phyloP scores from a whole-genome alignment of 352 stramenopile genomes.

The Pythium plurisporium region DNA sequence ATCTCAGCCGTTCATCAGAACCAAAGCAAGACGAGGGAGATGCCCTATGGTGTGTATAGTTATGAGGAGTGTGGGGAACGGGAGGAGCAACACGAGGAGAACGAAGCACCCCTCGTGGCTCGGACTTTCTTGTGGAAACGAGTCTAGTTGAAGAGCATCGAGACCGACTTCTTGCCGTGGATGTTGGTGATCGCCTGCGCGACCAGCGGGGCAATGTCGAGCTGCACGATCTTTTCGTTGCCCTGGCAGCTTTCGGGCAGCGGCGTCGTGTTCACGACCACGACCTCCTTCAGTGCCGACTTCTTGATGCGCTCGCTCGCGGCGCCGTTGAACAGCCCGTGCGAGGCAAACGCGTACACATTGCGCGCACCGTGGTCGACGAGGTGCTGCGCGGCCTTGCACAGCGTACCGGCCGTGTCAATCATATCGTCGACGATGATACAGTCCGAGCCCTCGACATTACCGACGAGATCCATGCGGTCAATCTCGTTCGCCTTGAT shows the following conservation, averaged over 20 bases:
- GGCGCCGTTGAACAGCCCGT: slow-evolving; percentile 96
- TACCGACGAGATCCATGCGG: slow-evolving; percentile 99
- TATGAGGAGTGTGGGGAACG: slow-evolving; percentile 9
- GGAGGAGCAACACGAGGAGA: background rate
- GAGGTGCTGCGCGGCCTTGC: slow-evolving; percentile 97
- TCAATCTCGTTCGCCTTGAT: slow-evolving; percentile 97
- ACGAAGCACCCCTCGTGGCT: background rate
- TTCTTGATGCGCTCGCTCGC: slow-evolving; percentile 88
- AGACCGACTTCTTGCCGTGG: slow-evolving; percentile 99
- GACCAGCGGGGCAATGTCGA: slow-evolving; percentile 97
- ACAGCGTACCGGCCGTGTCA: slow-evolving; percentile 98
- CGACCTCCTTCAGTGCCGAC: slow-evolving; percentile 88
- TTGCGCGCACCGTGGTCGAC: slow-evolving; percentile 93
- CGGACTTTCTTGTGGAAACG: background rate
- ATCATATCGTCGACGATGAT: slow-evolving; percentile 99
- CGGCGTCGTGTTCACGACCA: slow-evolving; percentile 89
- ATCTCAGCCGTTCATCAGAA: background rate
- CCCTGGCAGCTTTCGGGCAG: slow-evolving; percentile 82
- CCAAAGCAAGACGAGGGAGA: background rate
- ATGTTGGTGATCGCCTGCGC: slow-evolving; percentile 99
- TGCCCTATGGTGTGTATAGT: slow-evolving; percentile 7
- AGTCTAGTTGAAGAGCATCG: slow-evolving; percentile 98
- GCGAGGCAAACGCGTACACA: slow-evolving; percentile 99
- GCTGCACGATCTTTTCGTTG: slow-evolving; percentile 97
- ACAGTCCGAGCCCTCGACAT: slow-evolving; percentile 98